Percentiles rank a stretch among this genome's conserved stretches.
Evolutionary conservation across 352 stramenopile genomes (phyloP).

Genomic region (Sclerospora graminicola): DNA sequence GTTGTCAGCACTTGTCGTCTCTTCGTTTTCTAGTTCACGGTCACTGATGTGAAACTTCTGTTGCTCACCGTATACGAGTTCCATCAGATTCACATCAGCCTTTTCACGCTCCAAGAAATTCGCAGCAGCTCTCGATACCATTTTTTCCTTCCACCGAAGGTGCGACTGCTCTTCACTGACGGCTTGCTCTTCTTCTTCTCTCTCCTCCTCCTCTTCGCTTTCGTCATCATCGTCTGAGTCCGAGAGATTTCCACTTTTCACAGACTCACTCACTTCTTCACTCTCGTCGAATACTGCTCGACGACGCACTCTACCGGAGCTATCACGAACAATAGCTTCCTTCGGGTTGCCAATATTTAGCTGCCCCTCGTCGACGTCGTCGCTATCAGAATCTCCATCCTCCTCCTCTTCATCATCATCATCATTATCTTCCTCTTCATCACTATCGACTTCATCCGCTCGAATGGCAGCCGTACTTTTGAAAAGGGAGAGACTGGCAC

Average conservation of each 20-base stretch:
- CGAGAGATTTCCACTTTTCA: constrained; percentile 9
- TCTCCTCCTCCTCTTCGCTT: constrained; percentile 27
- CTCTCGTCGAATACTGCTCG: constrained; percentile 71
- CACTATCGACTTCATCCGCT: constrained; percentile 68
- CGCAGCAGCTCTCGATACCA: constrained; percentile 72
- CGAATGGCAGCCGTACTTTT: constrained; percentile 86
- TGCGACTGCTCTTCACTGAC: constrained; percentile 50
- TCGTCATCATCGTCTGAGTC: constrained; percentile 38
- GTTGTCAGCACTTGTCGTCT: constrained; percentile 30
- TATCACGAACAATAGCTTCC: constrained; percentile 61
- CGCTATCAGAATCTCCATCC: constrained; percentile 19
- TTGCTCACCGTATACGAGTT: constrained; percentile 84
- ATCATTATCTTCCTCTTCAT: constrained; percentile 40
- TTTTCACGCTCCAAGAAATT: constrained; percentile 82
- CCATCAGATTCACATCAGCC: constrained; percentile 83
- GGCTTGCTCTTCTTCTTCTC: constrained; percentile 41
- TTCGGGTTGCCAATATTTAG: constrained; percentile 46
- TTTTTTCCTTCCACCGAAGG: constrained; percentile 79
- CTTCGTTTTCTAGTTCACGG: constrained; percentile 49
- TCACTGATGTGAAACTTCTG: constrained; percentile 80
- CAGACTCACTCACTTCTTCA: constrained; percentile 12
- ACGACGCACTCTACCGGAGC: constrained; percentile 56
- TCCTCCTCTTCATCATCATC: constrained; percentile 36
- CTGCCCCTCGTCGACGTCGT: constrained; percentile 34
- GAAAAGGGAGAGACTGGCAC: constrained; percentile 92